Conservation (phyloP, 495 filamentous ascomycete genomes). For the Amphirosellinia nigrospora region DNA sequence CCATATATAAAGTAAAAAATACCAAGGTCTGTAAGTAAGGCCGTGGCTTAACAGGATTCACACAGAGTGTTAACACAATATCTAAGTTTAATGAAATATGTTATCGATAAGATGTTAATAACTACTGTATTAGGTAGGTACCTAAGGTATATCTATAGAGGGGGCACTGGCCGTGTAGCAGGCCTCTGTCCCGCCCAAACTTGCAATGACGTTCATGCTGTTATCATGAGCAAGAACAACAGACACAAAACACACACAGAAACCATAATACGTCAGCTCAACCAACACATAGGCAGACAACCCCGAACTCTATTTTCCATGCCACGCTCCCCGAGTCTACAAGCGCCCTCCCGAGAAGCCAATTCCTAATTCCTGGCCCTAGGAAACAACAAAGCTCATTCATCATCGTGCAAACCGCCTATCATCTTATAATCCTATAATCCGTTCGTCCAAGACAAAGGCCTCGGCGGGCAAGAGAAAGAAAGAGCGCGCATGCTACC, state of each 20-base stretch:
- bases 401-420: background rate
- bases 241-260: background rate
- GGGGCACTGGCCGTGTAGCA: background rate
- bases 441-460: background rate
- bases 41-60: background rate
- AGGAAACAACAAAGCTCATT: background rate
- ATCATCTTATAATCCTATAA: too few species aligned
- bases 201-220: background rate
- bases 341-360: background rate
- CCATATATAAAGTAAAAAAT: background rate
- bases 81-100: too few species aligned
- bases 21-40: background rate
- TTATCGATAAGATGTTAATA: constrained; percentile 16
- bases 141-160: too few species aligned
- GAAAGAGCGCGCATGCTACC: background rate
- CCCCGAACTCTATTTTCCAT: background rate
- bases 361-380: background rate
- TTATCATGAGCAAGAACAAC: background rate
- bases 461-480: background rate
- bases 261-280: background rate
- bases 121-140: too few species aligned
- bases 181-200: background rate
- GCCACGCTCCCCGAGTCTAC: background rate
- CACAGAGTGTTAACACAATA: background rate
- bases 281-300: background rate